A percentile compares a stretch with the other conserved stretches of the same genome.
Conservation (phyloP, 78 protist species). For the Bodo saltans region DNA sequence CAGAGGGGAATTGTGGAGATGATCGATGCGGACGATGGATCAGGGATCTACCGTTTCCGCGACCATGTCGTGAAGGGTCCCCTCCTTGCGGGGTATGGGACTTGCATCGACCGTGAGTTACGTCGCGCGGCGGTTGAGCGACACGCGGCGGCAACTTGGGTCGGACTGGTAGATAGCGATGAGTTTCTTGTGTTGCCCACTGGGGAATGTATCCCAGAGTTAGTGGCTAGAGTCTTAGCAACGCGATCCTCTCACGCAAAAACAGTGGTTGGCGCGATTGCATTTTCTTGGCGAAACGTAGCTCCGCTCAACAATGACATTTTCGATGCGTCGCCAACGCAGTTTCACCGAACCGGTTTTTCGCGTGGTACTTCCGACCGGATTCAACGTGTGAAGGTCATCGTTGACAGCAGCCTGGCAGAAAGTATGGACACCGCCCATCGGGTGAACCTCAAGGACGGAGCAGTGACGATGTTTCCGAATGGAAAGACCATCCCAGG, state of each 20-base stretch:
- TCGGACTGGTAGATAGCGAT: not conserved
- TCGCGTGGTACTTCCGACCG: not conserved
- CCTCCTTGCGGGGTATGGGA: not conserved
- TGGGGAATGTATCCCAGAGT: not conserved
- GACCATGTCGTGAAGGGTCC: not conserved
- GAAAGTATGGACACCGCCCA: not conserved
- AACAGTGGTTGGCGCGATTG: not conserved
- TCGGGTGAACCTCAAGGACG: not conserved
- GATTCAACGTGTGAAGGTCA: not conserved
- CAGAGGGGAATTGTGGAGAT: not conserved
- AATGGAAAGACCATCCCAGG: not conserved
- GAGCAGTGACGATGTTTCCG: not conserved
- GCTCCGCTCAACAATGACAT: not conserved
- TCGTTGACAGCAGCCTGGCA: not conserved
- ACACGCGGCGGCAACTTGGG: not conserved
- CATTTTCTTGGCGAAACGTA: not conserved
- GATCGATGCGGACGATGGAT: not conserved
- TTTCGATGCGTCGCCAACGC: not conserved
- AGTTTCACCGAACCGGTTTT: not conserved
- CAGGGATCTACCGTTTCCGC: not conserved
- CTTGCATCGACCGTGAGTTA: not conserved
- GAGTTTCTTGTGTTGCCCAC: not conserved
- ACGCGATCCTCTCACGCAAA: no score
- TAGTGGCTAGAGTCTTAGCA: no score
- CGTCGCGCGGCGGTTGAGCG: not conserved